Evolutionary conservation across 2,329 filamentous ascomycete genomes (phyloP), one percentile per base, ranked within the genome.

Genomic region (Colletotrichum sp.): DNA sequence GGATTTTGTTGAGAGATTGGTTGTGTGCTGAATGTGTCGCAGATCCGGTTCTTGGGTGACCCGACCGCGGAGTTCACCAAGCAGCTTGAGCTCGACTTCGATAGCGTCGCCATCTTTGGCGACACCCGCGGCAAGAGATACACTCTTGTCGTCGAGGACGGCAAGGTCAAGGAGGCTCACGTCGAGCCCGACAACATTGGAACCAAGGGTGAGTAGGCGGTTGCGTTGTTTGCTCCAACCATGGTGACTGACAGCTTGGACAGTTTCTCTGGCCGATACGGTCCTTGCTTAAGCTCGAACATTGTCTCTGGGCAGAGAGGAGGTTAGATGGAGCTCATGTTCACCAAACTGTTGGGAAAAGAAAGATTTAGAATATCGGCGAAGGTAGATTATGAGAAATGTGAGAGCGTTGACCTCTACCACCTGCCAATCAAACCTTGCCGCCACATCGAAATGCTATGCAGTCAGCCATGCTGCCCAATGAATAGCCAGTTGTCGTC

Each of bases 21-120:
- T 56, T 9, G 28, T n/a, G 18, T 59, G 64, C 61, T 76, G 24
- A 76, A 34, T 13, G 6, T n/a, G 36, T 59, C 10, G n/a, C 77
- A 97, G 94, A 93, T 98, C 81, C 95, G 96, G 77, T 98, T 98
- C 89, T 89, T 98, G 56, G 95, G 93, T 66, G 96, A 98, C 84
- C 94, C 95, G 9, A 89, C 91, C 9, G 94, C 92, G 74, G 89
- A 91, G 75, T 98, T 98, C 86, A 97, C 95, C 78, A 93, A 95
- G 83, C 93, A 94, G 5, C 89, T 98, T 43, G 95, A 98, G 75
- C 90, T 98, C 58, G 90, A 90, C 77, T 98, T 98, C 81, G 95
- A 98, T 78, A 93, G 90, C 67, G 89, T 90, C 14, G 88, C 94
- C 70, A 91, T 98, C 83, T 97, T 98, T 80, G 96, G 96, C 58